Percentiles rank a stretch among this genome's conserved stretches.
Evolutionary conservation across 192 early-diverging fungal species (phyloP).

Genomic region (Chytriomyces sp.): DNA sequence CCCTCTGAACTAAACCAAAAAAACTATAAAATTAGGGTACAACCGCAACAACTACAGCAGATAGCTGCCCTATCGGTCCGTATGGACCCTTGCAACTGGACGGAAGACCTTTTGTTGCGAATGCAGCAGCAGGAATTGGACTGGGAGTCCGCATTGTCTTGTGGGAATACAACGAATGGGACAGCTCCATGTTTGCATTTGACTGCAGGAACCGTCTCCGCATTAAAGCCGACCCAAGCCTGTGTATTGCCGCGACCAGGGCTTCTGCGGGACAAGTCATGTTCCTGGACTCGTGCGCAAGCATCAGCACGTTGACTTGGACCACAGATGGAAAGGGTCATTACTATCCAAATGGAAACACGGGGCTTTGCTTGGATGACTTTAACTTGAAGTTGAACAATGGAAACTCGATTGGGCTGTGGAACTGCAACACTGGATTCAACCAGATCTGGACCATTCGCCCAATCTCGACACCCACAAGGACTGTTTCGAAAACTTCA

Average conservation of each 20-base stretch:
- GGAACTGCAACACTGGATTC: slow-evolving; percentile 1
- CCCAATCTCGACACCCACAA: background rate
- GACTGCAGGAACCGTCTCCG: background rate
- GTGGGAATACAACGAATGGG: background rate
- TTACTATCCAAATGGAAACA: background rate
- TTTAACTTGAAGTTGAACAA: background rate
- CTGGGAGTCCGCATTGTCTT: background rate
- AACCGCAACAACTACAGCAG: background rate
- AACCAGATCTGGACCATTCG: slow-evolving; percentile 2
- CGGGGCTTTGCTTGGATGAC: background rate
- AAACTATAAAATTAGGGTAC: too few species aligned
- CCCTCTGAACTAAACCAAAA: too few species aligned
- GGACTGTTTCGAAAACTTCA: background rate
- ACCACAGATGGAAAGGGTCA: background rate
- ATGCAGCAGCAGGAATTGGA: background rate
- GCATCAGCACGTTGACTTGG: background rate
- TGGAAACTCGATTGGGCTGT: slow-evolving; percentile 11
- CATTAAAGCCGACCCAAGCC: slow-evolving; percentile 1
- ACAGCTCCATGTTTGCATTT: background rate
- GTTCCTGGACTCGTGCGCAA: background rate
- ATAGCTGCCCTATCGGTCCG: background rate
- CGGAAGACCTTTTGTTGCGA: background rate
- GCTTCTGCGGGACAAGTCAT: background rate
- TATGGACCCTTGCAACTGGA: background rate
- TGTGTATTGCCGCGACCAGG: background rate